Evolutionary conservation across 768 basidiomycete species (phyloP).

Genomic region (Termitomyces bulborhizus): DNA sequence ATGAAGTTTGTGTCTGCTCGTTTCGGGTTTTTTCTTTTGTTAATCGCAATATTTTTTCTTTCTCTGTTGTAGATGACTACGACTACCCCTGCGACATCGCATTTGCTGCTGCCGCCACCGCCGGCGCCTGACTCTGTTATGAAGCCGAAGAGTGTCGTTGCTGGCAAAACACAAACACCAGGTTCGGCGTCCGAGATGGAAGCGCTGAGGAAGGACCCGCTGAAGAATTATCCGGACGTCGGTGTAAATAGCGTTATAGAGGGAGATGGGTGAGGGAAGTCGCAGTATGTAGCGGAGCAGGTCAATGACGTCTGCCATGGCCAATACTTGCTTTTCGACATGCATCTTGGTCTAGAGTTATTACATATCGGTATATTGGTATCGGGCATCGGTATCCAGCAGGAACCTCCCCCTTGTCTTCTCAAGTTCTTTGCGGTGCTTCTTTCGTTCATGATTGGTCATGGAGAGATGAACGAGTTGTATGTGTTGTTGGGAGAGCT

Average conservation of each 20-base stretch:
- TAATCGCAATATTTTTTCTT: constrained; percentile 16
- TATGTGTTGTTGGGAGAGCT: no score
- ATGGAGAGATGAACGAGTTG: no score
- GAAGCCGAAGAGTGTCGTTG: constrained; percentile 43
- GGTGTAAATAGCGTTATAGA: background rate
- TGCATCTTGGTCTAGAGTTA: no score
- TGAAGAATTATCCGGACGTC: constrained; percentile 58
- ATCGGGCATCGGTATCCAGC: no score
- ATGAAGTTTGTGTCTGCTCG: constrained; percentile 42
- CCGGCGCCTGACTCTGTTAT: constrained; percentile 44
- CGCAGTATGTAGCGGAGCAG: background rate
- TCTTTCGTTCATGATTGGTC: no score
- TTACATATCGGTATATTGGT: no score
- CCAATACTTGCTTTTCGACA: no score
- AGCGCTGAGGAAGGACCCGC: constrained; percentile 69
- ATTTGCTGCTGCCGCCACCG: constrained; percentile 21
- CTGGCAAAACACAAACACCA: constrained; percentile 27
- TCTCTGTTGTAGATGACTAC: background rate
- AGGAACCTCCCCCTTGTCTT: no score
- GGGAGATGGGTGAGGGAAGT: constrained; percentile 5
- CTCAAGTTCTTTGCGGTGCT: no score
- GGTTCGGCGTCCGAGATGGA: constrained; percentile 61
- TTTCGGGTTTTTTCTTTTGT: constrained; percentile 3
- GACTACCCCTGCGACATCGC: constrained; percentile 21
- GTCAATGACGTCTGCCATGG: no score